phyloP scores from a whole-genome alignment of 176 grass and related monocot species.

The Aegilops tauschii region DNA sequence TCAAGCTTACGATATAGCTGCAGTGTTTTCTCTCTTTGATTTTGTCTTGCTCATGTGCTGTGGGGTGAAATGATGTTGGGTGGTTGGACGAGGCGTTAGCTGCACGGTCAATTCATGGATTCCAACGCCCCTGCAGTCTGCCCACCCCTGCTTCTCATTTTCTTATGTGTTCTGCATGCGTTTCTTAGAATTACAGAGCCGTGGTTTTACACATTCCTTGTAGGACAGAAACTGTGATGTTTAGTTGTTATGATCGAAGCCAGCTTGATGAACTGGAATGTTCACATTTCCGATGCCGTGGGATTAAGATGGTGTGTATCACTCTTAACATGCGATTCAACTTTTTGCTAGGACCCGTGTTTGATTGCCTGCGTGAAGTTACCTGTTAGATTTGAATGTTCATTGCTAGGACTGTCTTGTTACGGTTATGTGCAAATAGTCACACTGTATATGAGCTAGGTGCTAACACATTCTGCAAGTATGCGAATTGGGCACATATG shows the following conservation, averaged over 20 bases:
- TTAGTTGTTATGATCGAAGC: background rate
- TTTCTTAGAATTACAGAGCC: background rate
- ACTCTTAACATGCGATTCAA: conserved; percentile 13
- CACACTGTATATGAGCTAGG: background rate
- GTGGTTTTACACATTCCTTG: background rate
- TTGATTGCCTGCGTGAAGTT: background rate
- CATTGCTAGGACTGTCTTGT: background rate
- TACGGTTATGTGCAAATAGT: background rate
- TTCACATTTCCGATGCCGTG: background rate
- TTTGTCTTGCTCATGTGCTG: background rate
- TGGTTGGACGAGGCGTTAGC: conserved; percentile 39
- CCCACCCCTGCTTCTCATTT: conserved; percentile 19
- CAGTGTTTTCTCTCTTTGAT: background rate
- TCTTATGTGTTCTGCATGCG: background rate
- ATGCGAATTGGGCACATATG: background rate
- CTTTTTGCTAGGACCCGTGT: conserved; percentile 7
- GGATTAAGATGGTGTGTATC: background rate
- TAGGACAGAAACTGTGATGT: conserved; percentile 2
- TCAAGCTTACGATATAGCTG: conserved; percentile 9
- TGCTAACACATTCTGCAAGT: background rate
- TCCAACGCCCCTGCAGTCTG: conserved; percentile 6
- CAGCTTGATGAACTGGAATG: background rate
- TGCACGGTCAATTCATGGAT: conserved; percentile 31
- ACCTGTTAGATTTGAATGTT: background rate
- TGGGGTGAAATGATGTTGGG: conserved; percentile 16